Conservation (phyloP, 202 grass and related monocot genomes). For the Musa balbisiana region DNA sequence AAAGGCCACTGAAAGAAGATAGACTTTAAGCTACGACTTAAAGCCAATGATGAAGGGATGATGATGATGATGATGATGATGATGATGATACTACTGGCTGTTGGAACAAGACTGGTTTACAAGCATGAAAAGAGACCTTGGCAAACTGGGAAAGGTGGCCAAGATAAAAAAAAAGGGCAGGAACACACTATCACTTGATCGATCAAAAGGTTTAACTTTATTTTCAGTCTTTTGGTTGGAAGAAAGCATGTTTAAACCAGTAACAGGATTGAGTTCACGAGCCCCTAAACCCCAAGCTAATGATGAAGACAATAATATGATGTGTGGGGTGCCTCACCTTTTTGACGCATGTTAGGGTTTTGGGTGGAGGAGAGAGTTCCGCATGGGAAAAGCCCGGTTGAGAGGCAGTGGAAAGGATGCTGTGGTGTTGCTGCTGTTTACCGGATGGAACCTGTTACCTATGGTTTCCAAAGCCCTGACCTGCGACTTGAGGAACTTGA, state of each 20-base stretch:
- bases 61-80: background rate
- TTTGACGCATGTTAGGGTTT: background rate
- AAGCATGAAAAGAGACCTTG: background rate
- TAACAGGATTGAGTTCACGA: background rate
- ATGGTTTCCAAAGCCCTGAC: conserved; percentile 14
- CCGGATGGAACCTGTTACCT: background rate
- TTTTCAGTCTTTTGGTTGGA: background rate
- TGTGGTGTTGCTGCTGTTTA: too few species aligned
- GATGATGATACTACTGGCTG: background rate
- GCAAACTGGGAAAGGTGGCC: background rate
- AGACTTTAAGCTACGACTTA: background rate
- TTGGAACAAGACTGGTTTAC: background rate
- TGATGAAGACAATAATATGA: conserved; percentile 13
- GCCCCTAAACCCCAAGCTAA: conserved; percentile 14
- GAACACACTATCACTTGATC: background rate
- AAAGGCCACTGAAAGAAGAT: background rate
- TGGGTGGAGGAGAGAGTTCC: background rate
- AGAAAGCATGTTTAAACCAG: conserved; percentile 1
- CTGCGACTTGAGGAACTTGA: conserved; percentile 18
- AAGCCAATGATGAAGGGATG: conserved; percentile 1
- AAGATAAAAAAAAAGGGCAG: background rate
- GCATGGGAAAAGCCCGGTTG: conserved; percentile 1
- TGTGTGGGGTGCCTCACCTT: background rate
- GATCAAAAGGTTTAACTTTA: background rate
- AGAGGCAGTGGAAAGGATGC: background rate